These are phyloP conservation scores for Lodderomyces parapsilosis DNA, from an alignment of 1,139 yeast species.

Conservation along the genomic window DNA sequence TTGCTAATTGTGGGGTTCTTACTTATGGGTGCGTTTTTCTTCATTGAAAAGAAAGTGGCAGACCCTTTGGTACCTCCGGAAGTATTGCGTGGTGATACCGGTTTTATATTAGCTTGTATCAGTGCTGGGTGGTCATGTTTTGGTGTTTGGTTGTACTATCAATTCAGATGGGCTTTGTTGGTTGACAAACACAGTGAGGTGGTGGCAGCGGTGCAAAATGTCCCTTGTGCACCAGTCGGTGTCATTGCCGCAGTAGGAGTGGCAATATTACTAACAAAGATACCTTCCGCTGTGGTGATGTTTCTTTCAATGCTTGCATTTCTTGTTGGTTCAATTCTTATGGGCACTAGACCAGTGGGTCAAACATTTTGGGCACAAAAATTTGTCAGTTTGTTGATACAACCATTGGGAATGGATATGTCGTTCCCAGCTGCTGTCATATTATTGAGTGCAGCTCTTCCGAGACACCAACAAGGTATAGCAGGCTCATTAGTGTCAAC, in stretches of 20 bases:
- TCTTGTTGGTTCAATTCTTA: constrained; percentile 35
- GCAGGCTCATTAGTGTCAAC: constrained; percentile 66
- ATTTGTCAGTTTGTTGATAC: constrained; percentile 46
- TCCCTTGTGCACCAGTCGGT: constrained; percentile 45
- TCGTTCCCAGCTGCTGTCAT: constrained; percentile 64
- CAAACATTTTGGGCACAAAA: constrained; percentile 56
- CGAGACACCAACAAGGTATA: constrained; percentile 57
- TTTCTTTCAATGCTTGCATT: constrained; percentile 45
- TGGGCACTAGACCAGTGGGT: constrained; percentile 45
- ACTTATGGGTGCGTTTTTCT: constrained; percentile 32
- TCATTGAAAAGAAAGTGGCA: constrained; percentile 32
- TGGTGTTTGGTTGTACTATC: constrained; percentile 56
- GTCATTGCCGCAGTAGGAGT: constrained; percentile 45
- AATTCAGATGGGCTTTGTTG: constrained; percentile 32
- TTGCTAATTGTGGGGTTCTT: constrained; percentile 49
- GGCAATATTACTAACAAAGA: constrained; percentile 33
- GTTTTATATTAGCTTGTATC: constrained; percentile 47
- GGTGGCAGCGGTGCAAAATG: constrained; percentile 35
- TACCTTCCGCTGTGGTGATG: constrained; percentile 46
- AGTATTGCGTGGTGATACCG: constrained; percentile 40
- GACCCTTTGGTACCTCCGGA: constrained; percentile 50
- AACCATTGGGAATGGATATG: constrained; percentile 63
- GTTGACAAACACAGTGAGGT: constrained; percentile 35
- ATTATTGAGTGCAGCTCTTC: constrained; percentile 49
- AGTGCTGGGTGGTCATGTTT: constrained; percentile 62